Evolutionary conservation across 2,329 filamentous ascomycete species (phyloP).

Genomic region (Microascus cirrosus): DNA sequence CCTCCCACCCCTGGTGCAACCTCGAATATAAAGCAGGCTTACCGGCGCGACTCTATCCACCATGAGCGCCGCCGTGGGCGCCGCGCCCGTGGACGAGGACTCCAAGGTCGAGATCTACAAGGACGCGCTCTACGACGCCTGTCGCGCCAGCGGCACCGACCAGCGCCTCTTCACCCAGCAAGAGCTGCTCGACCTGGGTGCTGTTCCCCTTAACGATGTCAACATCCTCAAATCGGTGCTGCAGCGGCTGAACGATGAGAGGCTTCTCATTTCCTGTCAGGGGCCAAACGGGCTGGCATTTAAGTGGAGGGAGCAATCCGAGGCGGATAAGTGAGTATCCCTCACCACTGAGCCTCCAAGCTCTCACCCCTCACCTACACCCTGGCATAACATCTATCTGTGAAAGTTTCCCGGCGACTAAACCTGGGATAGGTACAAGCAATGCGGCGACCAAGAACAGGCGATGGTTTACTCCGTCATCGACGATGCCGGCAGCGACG

Average conservation of each 20-base stretch:
- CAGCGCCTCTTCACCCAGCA: constrained; percentile 44
- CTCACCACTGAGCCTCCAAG: background rate
- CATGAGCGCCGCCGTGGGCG: constrained; percentile 2
- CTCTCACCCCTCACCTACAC: background rate
- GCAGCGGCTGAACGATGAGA: constrained; percentile 47
- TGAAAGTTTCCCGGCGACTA: background rate
- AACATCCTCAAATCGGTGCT: constrained; percentile 42
- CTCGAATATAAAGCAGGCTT: constrained; percentile 12
- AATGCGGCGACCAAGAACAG: constrained; percentile 59
- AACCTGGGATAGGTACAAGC: constrained; percentile 38
- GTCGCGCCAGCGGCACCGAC: constrained; percentile 34
- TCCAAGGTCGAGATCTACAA: constrained; percentile 40
- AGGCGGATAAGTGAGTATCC: constrained; percentile 46
- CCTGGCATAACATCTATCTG: background rate
- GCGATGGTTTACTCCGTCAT: constrained; percentile 80
- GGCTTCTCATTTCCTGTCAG: constrained; percentile 41
- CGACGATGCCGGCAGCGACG: constrained; percentile 72
- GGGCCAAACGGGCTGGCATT: constrained; percentile 36
- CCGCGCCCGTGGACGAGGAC: constrained; percentile 7
- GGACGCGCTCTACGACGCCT: constrained; percentile 44
- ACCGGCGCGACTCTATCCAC: constrained; percentile 7
- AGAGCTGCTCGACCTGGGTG: constrained; percentile 43
- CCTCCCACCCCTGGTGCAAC: background rate
- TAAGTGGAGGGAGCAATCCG: constrained; percentile 46
- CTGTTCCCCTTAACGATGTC: constrained; percentile 46